These are phyloP conservation scores for Monoraphidium neglectum DNA, from an alignment of 139 green algal genomes.

Conservation along the genomic window DNA sequence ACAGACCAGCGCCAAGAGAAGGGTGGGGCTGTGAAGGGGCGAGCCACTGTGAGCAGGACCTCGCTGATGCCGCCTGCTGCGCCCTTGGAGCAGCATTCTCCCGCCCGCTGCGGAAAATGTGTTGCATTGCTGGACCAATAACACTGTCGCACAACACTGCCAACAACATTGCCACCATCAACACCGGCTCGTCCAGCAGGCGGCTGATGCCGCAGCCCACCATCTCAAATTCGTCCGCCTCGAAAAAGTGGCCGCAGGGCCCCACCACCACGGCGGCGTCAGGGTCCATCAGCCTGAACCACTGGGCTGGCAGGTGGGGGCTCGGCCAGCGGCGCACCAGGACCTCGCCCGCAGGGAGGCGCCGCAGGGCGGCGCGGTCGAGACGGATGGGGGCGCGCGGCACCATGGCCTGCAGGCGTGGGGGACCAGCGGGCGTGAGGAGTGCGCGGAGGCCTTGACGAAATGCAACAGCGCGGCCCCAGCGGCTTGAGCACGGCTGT, in stretches of 20 bases:
- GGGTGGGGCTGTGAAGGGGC: no score
- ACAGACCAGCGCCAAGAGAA: no score
- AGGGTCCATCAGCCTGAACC: conserved; percentile 75
- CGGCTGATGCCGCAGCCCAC: conserved; percentile 16
- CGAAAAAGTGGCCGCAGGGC: conserved; percentile 79
- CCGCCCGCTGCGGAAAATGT: background rate
- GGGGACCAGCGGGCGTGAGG: no score
- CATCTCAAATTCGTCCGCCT: conserved; percentile 82
- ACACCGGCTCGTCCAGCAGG: no score
- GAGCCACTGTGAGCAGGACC: conserved; percentile 6
- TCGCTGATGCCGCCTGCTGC: background rate
- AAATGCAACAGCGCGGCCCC: no score
- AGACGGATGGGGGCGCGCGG: conserved; percentile 64
- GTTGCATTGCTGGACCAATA: background rate
- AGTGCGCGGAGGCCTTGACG: no score
- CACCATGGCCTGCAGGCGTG: conserved; percentile 31
- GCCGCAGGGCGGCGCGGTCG: conserved; percentile 51
- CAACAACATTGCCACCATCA: background rate
- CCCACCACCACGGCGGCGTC: conserved; percentile 64
- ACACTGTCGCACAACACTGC: background rate
- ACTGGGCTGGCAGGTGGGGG: conserved; percentile 49
- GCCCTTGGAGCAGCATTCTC: background rate
- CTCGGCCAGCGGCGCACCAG: conserved; percentile 61
- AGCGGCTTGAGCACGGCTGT: no score
- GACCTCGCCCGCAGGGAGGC: conserved; percentile 53